Conservation (phyloP, 306 rosid genomes). For the Lathyrus sativus region DNA sequence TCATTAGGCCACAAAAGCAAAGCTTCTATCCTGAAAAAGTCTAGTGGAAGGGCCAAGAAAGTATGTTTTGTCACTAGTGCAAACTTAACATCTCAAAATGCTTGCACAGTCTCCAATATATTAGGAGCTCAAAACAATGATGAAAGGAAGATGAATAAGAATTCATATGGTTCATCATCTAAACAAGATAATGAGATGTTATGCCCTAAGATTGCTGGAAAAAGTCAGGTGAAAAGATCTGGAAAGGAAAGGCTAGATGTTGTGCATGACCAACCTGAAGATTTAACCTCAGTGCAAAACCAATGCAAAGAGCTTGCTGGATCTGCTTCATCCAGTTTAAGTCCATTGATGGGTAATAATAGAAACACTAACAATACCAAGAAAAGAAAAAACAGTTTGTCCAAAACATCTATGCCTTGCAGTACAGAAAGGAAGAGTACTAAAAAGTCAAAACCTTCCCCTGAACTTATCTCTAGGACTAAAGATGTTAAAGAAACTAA, state of each 20-base stretch:
- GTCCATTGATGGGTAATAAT: conserved; percentile 34
- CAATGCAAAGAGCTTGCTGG: conserved; percentile 37
- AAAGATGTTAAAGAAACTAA: conserved; percentile 33
- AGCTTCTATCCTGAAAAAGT: conserved; percentile 38
- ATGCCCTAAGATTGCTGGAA: conserved; percentile 39
- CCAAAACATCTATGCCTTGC: conserved; percentile 38
- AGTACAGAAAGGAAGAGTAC: conserved; percentile 34
- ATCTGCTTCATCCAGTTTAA: conserved; percentile 35
- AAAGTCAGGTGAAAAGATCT: conserved; percentile 43
- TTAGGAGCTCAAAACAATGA: conserved; percentile 38
- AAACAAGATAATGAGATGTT: conserved; percentile 42
- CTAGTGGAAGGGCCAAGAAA: conserved; percentile 49
- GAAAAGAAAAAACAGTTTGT: conserved; percentile 31
- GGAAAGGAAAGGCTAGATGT: conserved; percentile 47
- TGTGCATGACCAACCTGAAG: conserved; percentile 40
- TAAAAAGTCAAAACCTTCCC: conserved; percentile 47
- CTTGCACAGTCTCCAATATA: conserved; percentile 35
- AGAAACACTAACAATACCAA: conserved; percentile 23
- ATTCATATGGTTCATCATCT: conserved; percentile 33
- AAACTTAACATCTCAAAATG: conserved; percentile 41
- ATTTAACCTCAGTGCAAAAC: conserved; percentile 39
- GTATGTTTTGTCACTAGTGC: conserved; percentile 30
- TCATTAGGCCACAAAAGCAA: conserved; percentile 4
- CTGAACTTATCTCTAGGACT: conserved; percentile 33
- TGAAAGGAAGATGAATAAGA: conserved; percentile 23